These are phyloP conservation scores for Pseudogymnoascus sp. DNA, from an alignment of 2,329 filamentous ascomycete species.

Conservation along the genomic window DNA sequence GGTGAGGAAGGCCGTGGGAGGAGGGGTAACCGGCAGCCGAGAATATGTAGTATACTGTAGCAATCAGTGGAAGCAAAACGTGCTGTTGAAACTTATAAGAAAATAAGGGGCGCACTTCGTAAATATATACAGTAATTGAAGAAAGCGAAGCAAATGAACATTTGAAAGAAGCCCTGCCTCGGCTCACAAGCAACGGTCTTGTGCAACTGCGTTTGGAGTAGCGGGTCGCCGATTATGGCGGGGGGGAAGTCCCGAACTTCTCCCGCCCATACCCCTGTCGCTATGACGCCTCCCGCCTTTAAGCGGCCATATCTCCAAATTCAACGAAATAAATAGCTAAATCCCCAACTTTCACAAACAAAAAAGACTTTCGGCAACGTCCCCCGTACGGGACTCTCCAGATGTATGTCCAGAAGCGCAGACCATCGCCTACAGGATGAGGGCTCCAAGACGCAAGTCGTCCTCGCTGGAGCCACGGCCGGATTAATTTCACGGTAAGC, in stretches of 20 bases:
- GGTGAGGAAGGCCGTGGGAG: not conserved
- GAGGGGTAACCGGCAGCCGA: not conserved
- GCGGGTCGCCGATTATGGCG: slow-evolving; percentile 5
- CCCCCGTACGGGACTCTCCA: slow-evolving; percentile 24
- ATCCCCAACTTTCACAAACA: not conserved
- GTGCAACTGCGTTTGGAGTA: slow-evolving; percentile 4
- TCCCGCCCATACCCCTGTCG: slow-evolving; percentile 1
- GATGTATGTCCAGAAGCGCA: slow-evolving; percentile 56
- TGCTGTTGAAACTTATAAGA: not conserved
- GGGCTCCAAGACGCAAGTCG: slow-evolving; percentile 58
- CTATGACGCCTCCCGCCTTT: slow-evolving; percentile 9
- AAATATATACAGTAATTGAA: not conserved
- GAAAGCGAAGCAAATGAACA: not conserved
- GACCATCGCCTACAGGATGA: slow-evolving; percentile 58
- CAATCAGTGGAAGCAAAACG: not conserved
- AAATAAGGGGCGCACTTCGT: not conserved
- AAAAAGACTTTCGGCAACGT: not conserved
- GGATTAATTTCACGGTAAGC: slow-evolving; percentile 76
- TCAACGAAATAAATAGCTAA: not conserved
- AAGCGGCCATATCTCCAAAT: slow-evolving; percentile 9
- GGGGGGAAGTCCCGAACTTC: slow-evolving; percentile 9
- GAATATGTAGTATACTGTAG: not conserved
- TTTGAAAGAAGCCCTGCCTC: not conserved
- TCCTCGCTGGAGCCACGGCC: slow-evolving; percentile 59
- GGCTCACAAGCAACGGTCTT: not conserved